phyloP scores from a whole-genome alignment of 495 filamentous ascomycete species.

The Apiosordaria backusii region DNA sequence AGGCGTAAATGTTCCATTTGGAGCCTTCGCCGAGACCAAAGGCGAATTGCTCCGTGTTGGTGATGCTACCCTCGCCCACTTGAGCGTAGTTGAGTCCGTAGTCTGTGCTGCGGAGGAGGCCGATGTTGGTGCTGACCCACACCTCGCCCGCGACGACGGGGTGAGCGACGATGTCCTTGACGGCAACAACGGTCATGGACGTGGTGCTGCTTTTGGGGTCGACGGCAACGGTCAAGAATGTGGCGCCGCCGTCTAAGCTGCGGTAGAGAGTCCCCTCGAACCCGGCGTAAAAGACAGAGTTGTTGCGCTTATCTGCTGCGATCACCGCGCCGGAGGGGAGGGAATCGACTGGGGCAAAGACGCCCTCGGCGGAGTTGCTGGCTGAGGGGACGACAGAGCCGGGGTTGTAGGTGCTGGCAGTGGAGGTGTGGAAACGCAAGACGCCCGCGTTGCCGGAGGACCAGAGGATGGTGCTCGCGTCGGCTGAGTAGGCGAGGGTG shows the following conservation, averaged over 20 bases:
- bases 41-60: conserved; percentile 45
- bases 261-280: conserved; percentile 45
- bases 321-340: conserved; percentile 47
- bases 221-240: conserved; percentile 35
- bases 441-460: conserved; percentile 40
- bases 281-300: conserved; percentile 51
- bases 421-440: conserved; percentile 43
- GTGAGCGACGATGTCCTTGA: conserved; percentile 49
- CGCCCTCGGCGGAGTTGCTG: conserved; percentile 38
- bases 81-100: conserved; percentile 46
- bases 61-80: conserved; percentile 33
- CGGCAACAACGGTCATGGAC: conserved; percentile 33
- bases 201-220: conserved; percentile 24
- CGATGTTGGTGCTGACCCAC: conserved; percentile 50
- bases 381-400: conserved; percentile 39
- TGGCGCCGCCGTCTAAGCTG: conserved; percentile 42
- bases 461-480: conserved; percentile 52
- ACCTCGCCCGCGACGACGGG: conserved; percentile 50
- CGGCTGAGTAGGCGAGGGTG: conserved; percentile 50
- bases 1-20: conserved; percentile 48
- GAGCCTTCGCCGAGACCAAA: conserved; percentile 38
- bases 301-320: conserved; percentile 51
- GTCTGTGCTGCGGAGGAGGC: conserved; percentile 51
- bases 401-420: conserved; percentile 52
- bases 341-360: conserved; percentile 43